These are phyloP conservation scores for Fagus crenata DNA, from an alignment of 306 rosid genomes.

Conservation along the genomic window DNA sequence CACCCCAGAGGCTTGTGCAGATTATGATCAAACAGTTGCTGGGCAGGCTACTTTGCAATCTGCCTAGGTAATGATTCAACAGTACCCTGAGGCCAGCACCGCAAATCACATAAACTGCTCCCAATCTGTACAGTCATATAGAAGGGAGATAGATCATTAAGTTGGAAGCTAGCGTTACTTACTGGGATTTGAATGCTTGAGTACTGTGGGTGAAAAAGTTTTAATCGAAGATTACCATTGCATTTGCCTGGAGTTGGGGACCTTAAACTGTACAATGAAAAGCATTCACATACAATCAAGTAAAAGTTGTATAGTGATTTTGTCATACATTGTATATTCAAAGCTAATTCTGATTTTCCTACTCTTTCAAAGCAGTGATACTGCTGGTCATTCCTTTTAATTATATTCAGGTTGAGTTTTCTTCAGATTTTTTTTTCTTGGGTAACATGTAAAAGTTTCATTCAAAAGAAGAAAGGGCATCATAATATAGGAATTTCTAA, in stretches of 20 bases:
- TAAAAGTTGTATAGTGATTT: constrained; percentile 43
- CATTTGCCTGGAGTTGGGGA: constrained; percentile 19
- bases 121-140: constrained; percentile 35
- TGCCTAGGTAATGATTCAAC: constrained; percentile 48
- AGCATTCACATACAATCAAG: constrained; percentile 3
- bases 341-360: neutral
- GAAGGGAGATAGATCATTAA: constrained; percentile 22
- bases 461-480: neutral
- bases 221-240: constrained; percentile 18
- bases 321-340: constrained; percentile 47
- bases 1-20: constrained; percentile 86
- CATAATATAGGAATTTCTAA: neutral
- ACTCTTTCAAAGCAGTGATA: neutral
- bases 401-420: neutral
- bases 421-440: neutral
- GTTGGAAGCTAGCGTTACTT: constrained; percentile 20
- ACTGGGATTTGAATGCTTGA: constrained; percentile 19
- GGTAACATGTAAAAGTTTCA: neutral
- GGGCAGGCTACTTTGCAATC: constrained; percentile 74
- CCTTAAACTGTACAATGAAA: constrained; percentile 24
- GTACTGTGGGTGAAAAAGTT: neutral
- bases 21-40: constrained; percentile 56
- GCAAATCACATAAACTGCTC: neutral
- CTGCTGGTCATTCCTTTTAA: constrained; percentile 4
- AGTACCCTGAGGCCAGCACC: constrained; percentile 3